Conservation (phyloP, 176 grass and related monocot species). For the Sorghum bicolor region Sorghum_bicolor_NCBIv3 NC_012879.2:46837501-46838000, state of each 20-base stretch:
- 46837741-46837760: conserved; percentile 50
- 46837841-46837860: conserved; percentile 50
- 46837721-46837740: conserved; percentile 36
- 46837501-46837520: conserved; percentile 41
- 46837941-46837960: conserved; percentile 45
- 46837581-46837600: conserved; percentile 40
- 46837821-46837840: conserved; percentile 70
- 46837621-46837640: conserved; percentile 33
- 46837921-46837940: conserved; percentile 47
- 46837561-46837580: conserved; percentile 52
- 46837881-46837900: conserved; percentile 49
- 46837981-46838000: conserved; percentile 36
- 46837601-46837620: conserved; percentile 38
- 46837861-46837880: conserved; percentile 46
- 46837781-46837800: conserved; percentile 63
- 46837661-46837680: conserved; percentile 39
- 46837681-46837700: conserved; percentile 44
- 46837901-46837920: conserved; percentile 57
- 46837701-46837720: conserved; percentile 41
- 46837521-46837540: conserved; percentile 47
- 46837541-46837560: conserved; percentile 27
- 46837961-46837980: conserved; percentile 49
- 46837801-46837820: conserved; percentile 68
- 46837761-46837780: conserved; percentile 46
- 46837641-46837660: conserved; percentile 34